Evolutionary conservation across 2,329 filamentous ascomycete genomes (phyloP).

Genomic region (Macrophomina phaseolina): DNA sequence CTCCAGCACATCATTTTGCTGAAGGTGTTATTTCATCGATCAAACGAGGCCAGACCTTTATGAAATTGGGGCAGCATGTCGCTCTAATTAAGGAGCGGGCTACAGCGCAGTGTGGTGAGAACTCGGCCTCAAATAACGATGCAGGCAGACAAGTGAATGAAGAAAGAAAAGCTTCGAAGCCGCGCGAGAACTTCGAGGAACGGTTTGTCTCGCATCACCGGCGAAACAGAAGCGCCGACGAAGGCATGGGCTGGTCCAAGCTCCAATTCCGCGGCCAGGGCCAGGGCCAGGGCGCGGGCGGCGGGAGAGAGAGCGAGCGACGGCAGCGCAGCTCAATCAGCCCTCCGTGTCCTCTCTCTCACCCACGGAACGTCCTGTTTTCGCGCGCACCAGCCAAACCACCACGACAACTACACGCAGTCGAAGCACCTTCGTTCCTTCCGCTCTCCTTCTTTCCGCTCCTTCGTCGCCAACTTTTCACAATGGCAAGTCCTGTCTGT

Average conservation of each 20-base stretch:
- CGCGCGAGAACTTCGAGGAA: not conserved
- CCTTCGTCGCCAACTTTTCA: conserved; percentile 11
- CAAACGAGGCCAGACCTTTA: too few relatives aligned
- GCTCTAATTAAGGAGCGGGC: too few relatives aligned
- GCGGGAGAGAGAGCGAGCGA: not conserved
- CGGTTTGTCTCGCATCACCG: not conserved
- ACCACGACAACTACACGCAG: conserved; percentile 1
- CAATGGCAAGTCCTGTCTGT: conserved; percentile 28
- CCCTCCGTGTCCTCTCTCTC: conserved; percentile 24
- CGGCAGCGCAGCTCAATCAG: conserved; percentile 15
- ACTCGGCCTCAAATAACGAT: not conserved
- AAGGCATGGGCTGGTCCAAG: not conserved
- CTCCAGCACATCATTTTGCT: not conserved
- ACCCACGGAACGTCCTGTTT: not conserved
- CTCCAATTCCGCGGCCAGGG: not conserved
- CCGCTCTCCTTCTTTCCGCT: conserved; percentile 1
- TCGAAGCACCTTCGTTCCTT: not conserved
- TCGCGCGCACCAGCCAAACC: not conserved
- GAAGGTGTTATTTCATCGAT: not conserved
- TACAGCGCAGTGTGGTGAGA: not conserved
- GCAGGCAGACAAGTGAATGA: not conserved
- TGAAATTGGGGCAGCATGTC: too few relatives aligned
- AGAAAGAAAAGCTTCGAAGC: not conserved
- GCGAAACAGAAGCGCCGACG: conserved; percentile 7
- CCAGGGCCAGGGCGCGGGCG: conserved; percentile 7